Evolutionary conservation across 2,329 filamentous ascomycete species (phyloP), one percentile per base, ranked within the genome.

Genomic region (Neonectria coccinea): DNA sequence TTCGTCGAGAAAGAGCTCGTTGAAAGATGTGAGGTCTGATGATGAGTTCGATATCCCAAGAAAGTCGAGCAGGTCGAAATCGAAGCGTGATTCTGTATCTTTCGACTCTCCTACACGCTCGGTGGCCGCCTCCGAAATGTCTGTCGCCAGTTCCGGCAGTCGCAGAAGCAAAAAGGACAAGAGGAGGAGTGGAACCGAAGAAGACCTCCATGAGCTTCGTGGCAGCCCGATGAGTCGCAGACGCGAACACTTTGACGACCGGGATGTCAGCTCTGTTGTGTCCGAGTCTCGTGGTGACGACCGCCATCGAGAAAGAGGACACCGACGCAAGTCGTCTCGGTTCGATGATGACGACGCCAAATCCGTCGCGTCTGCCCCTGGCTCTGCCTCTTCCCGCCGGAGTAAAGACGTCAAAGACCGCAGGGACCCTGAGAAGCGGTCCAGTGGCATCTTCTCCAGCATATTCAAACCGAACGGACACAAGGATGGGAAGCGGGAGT

Each of bases 221-320:
- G 76, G 78, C 53, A 77, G 82, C 56, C 78, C 79, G 29, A 76
- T 80, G 33, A 78, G 83, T 73, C 77, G 76, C 67, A 77, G 74
- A 48, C 76, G 75, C 4, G 79, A 80, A n/a, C 74, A 71, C 2
- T 81, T 79, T 59, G 78, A 83, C 27, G 81, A 84, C 60, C 80
- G 80, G n/a, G 83, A 85, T 44, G 79, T 82, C 20, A 81, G 79
- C 64, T 87, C 85, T 33, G 79, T 85, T 12, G 80, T 84, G 5
- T 86, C 85, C 6, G 83, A 83, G 55, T 77, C 79, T 42, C 77
- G 77, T 20, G 70, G 73, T 16, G 74, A 79, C 16, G 76, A 77
- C 39, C 71, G 69, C 22, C 73, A 69, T 42, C 73, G 73, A 10
- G 81, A 82, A 53, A 77, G 76, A 64, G 77, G 79, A 27, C 70